Percentiles rank a stretch among this genome's conserved stretches.
Evolutionary conservation across 768 basidiomycete genomes (phyloP).

Genomic region (Suillus lakei): DNA sequence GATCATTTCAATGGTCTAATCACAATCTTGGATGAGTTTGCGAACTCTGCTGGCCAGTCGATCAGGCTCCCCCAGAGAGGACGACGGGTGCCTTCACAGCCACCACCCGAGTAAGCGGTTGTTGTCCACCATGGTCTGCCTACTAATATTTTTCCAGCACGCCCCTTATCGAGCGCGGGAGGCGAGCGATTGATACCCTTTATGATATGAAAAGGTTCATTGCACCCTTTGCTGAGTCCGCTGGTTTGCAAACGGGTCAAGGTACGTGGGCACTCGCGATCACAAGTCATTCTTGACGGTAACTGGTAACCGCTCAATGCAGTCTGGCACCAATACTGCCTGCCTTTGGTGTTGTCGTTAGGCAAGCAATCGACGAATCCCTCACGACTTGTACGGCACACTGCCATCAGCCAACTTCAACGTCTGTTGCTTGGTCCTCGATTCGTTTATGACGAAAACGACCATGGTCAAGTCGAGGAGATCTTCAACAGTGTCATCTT

Average conservation of each 20-base stretch:
- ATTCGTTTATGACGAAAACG: conserved; percentile 59
- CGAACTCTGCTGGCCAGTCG: conserved; percentile 69
- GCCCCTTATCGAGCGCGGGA: conserved; percentile 78
- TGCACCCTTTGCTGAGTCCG: conserved; percentile 56
- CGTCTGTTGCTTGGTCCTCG: conserved; percentile 83
- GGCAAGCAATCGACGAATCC: conserved; percentile 84
- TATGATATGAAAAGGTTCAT: conserved; percentile 74
- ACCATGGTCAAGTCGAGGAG: conserved; percentile 71
- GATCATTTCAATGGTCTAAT: conserved; percentile 87
- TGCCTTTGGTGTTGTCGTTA: conserved; percentile 76
- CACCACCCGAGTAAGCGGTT: conserved; percentile 53
- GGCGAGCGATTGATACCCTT: conserved; percentile 81
- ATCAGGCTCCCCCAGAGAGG: conserved; percentile 60
- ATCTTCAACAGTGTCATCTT: conserved; percentile 91
- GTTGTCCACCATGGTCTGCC: not conserved
- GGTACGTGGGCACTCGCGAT: conserved; percentile 19
- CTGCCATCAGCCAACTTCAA: conserved; percentile 79
- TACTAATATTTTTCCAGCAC: conserved; percentile 51
- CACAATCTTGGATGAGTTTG: conserved; percentile 86
- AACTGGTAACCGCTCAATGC: conserved; percentile 25
- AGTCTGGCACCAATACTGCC: conserved; percentile 81
- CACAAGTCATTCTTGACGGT: conserved; percentile 11
- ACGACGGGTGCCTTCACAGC: conserved; percentile 53
- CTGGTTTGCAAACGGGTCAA: conserved; percentile 42
- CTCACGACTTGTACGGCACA: conserved; percentile 83